phyloP scores from a whole-genome alignment of 2,329 filamentous ascomycete genomes.

The Hirsutella rhossiliensis region DNA sequence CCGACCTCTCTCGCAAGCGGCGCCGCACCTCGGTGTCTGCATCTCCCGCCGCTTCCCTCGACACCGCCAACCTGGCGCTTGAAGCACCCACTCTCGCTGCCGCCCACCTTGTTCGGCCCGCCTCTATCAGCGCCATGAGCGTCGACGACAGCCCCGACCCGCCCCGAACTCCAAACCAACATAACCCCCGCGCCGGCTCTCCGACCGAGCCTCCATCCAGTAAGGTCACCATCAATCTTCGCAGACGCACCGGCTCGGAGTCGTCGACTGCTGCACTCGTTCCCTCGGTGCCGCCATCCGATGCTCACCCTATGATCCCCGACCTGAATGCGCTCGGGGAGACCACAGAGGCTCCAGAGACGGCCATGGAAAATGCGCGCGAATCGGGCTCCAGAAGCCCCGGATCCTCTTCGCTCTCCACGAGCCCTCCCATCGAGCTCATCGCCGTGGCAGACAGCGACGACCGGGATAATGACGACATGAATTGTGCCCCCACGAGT shows the following conservation, averaged over 20 bases:
- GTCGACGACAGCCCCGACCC: slow-evolving; percentile 8
- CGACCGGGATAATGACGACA: slow-evolving; percentile 16
- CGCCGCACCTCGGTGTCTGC: slow-evolving; percentile 46
- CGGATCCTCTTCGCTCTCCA: slow-evolving; percentile 1
- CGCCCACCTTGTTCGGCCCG: slow-evolving; percentile 13
- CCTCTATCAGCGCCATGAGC: slow-evolving; percentile 25
- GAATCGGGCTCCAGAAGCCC: not conserved
- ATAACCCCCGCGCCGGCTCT: slow-evolving; percentile 17
- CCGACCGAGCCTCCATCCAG: slow-evolving; percentile 34
- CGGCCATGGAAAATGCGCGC: not conserved
- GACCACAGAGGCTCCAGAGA: not conserved
- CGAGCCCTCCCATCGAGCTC: slow-evolving; percentile 32
- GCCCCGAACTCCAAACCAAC: slow-evolving; percentile 30
- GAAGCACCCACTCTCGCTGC: slow-evolving; percentile 20
- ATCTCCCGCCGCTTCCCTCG: slow-evolving; percentile 41
- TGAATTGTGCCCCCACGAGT: slow-evolving; percentile 19
- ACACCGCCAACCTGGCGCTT: slow-evolving; percentile 23
- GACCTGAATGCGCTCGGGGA: not conserved
- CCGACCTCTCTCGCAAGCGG: slow-evolving; percentile 45
- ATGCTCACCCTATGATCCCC: not conserved
- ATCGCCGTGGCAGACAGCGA: slow-evolving; percentile 24
- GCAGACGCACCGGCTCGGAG: slow-evolving; percentile 18
- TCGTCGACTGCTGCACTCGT: not conserved
- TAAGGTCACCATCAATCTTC: slow-evolving; percentile 49
- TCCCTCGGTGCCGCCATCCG: not conserved